Conservation (phyloP, 108 stramenopile species). For the Conticribra weissflogii region DNA sequence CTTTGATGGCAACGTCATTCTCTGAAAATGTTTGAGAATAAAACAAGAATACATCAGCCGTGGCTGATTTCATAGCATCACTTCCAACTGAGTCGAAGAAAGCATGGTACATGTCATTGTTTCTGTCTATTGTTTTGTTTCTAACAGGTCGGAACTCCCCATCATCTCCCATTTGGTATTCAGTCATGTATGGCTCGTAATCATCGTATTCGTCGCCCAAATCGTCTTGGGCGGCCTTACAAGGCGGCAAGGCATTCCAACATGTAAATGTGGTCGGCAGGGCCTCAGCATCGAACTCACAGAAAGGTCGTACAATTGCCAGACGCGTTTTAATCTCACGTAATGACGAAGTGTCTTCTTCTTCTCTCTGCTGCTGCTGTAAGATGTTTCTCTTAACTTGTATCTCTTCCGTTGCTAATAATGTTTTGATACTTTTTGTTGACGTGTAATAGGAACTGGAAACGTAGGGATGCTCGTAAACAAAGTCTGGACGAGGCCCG, state of each 20-base stretch:
- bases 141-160: constrained; percentile 20
- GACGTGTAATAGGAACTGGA: constrained; percentile 59
- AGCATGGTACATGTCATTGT: constrained; percentile 4
- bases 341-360: background rate
- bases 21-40: constrained; percentile 70
- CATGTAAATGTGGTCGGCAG: constrained; percentile 62
- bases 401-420: constrained; percentile 39
- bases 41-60: constrained; percentile 71
- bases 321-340: constrained; percentile 48
- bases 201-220: constrained; percentile 27
- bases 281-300: constrained; percentile 68
- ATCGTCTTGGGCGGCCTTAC: constrained; percentile 56
- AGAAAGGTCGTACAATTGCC: constrained; percentile 64
- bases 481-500: constrained; percentile 51
- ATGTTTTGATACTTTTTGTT: constrained; percentile 48
- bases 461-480: constrained; percentile 71
- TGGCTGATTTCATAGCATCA: constrained; percentile 50
- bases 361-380: constrained; percentile 19
- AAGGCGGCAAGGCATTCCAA: constrained; percentile 64
- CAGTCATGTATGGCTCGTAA: constrained; percentile 7
- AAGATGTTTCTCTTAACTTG: constrained; percentile 40
- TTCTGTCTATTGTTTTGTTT: constrained; percentile 8
- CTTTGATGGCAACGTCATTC: constrained; percentile 32
- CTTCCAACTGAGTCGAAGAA: constrained; percentile 57
- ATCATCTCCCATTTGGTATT: constrained; percentile 22